These are phyloP conservation scores for Acanthamoeba royreba DNA, from an alignment of 208 protist species.

Conservation along the genomic window DNA sequence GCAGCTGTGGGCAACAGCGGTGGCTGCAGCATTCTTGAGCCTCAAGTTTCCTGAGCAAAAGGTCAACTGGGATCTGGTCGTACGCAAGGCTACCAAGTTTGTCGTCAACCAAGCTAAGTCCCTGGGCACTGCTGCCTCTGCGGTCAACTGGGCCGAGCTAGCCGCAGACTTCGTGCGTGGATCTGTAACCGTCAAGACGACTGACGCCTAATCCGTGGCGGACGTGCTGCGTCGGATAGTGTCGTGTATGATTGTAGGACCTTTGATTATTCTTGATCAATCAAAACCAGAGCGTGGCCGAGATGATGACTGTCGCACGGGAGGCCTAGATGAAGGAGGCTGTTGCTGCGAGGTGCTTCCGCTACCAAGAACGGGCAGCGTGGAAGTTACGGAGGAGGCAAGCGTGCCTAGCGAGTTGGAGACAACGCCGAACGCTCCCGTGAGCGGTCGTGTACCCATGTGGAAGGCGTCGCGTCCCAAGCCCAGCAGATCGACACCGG, in stretches of 20 bases:
- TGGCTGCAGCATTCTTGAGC: background rate
- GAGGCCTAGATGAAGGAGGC: no score
- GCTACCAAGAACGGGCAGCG: no score
- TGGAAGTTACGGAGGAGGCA: background rate
- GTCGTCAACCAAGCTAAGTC: background rate
- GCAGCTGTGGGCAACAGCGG: background rate
- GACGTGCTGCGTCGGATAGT: no score
- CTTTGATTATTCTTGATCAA: no score
- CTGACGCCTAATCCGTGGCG: no score
- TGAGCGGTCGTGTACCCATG: background rate
- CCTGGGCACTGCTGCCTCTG: background rate
- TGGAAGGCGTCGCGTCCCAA: background rate
- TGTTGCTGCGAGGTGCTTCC: no score
- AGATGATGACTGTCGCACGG: no score
- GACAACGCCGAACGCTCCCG: background rate
- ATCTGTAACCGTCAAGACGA: no score
- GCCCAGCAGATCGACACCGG: no score
- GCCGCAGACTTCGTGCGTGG: background rate
- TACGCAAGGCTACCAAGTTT: background rate
- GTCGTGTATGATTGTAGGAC: no score
- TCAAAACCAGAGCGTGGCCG: no score
- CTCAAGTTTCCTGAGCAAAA: background rate
- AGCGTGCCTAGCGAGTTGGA: background rate
- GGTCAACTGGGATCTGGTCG: background rate
- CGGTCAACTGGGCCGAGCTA: background rate